Evolutionary conservation across 805 yeast species (phyloP).

Genomic region (Blastobotrys peoriensis): DNA sequence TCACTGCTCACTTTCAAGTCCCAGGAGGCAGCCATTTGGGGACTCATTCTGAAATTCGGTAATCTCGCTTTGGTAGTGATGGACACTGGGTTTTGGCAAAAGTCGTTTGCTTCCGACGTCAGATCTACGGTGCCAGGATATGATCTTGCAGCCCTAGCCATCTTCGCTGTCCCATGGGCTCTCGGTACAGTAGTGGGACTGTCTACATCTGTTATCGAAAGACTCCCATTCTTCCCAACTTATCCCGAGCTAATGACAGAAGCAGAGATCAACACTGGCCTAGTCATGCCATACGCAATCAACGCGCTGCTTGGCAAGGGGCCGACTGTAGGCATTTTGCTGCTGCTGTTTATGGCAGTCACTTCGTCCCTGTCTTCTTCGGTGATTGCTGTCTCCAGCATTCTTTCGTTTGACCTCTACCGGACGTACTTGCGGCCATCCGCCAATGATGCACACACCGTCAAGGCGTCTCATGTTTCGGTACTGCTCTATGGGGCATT

Average conservation of each 20-base stretch:
- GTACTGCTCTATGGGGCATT: conserved; percentile 38
- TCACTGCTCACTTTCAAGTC: conserved; percentile 43
- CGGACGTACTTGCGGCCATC: conserved; percentile 38
- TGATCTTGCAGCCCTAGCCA: conserved; percentile 41
- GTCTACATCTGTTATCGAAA: conserved; percentile 48
- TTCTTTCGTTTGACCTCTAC: conserved; percentile 43
- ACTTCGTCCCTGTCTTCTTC: conserved; percentile 40
- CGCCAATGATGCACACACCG: conserved; percentile 39
- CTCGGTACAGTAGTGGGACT: conserved; percentile 32
- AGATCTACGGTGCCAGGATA: conserved; percentile 39
- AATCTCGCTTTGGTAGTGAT: conserved; percentile 19
- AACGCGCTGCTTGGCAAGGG: conserved; percentile 74
- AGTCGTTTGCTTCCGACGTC: conserved; percentile 41
- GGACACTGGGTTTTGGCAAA: conserved; percentile 34
- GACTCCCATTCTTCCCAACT: conserved; percentile 66
- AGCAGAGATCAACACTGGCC: conserved; percentile 67
- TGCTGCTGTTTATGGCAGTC: conserved; percentile 36
- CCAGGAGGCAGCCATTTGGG: conserved; percentile 14
- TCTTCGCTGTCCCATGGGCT: conserved; percentile 40
- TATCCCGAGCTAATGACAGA: conserved; percentile 60
- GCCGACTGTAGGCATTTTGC: conserved; percentile 69
- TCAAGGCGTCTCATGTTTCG: conserved; percentile 37
- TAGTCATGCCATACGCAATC: conserved; percentile 59
- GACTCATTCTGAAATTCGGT: conserved; percentile 13
- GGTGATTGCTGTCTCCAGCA: conserved; percentile 36